Evolutionary conservation across 2,329 filamentous ascomycete species (phyloP).

Genomic region (Lasiodiplodia sp.): DNA sequence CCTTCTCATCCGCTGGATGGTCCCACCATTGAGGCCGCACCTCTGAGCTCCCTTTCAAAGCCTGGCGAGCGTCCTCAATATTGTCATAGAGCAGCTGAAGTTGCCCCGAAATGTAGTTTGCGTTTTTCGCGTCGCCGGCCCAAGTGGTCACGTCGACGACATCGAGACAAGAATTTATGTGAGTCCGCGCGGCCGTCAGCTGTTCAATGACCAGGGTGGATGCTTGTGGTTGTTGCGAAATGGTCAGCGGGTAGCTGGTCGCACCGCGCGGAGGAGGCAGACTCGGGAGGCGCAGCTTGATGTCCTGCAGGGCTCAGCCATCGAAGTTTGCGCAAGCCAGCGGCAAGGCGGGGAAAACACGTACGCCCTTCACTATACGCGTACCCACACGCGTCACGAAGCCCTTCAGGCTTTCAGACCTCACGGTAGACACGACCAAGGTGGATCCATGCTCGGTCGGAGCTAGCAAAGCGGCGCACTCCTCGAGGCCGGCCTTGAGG

Average conservation of each 20-base stretch:
- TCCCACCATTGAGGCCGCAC: slow-evolving; percentile 64
- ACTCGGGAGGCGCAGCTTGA: slow-evolving; percentile 78
- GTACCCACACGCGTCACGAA: slow-evolving; percentile 89
- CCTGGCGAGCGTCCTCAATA: slow-evolving; percentile 65
- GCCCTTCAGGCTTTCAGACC: slow-evolving; percentile 90
- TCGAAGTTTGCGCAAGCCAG: slow-evolving; percentile 20
- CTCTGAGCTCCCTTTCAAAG: slow-evolving; percentile 63
- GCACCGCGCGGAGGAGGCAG: slow-evolving; percentile 63
- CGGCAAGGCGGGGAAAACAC: slow-evolving; percentile 42
- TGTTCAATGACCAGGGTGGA: slow-evolving; percentile 70
- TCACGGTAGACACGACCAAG: slow-evolving; percentile 83
- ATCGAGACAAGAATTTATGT: slow-evolving; percentile 84
- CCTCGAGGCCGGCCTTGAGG: slow-evolving; percentile 76
- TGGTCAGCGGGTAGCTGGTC: slow-evolving; percentile 58
- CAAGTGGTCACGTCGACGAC: slow-evolving; percentile 79
- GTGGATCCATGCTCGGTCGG: slow-evolving; percentile 87
- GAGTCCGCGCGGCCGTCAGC: slow-evolving; percentile 73
- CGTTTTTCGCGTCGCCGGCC: slow-evolving; percentile 69
- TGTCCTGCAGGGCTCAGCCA: slow-evolving; percentile 59
- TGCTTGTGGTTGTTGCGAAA: slow-evolving; percentile 61
- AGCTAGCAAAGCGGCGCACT: slow-evolving; percentile 86
- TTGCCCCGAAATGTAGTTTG: slow-evolving; percentile 65
- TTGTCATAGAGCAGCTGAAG: slow-evolving; percentile 66
- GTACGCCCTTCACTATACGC: slow-evolving; percentile 87
- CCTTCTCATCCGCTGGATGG: slow-evolving; percentile 64